A percentile compares a stretch with the other conserved stretches of the same genome.
Conservation (phyloP, 2,329 filamentous ascomycete genomes). For the Colletotrichum orchidophilum region DNA sequence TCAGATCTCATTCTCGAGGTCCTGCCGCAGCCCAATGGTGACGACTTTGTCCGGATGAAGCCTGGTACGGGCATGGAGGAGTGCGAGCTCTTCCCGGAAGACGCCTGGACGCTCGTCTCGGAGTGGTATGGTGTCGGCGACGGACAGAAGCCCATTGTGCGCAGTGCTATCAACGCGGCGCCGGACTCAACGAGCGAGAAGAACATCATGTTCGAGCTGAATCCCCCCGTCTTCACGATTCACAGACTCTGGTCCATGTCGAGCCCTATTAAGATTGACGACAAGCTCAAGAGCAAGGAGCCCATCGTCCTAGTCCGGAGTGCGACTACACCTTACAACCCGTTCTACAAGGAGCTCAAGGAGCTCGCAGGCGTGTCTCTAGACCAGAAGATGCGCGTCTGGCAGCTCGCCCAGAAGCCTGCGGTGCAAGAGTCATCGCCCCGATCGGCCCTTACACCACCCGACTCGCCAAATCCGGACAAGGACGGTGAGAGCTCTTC, state of each 20-base stretch:
- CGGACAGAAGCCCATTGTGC: constrained; percentile 75
- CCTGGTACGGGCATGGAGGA: constrained; percentile 74
- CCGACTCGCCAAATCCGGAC: constrained; percentile 48
- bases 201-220: constrained; percentile 83
- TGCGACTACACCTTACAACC: constrained; percentile 73
- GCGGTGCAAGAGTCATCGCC: constrained; percentile 48
- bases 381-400: constrained; percentile 79
- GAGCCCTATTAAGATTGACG: constrained; percentile 64
- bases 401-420: constrained; percentile 65
- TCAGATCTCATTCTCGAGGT: constrained; percentile 78
- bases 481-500: constrained; percentile 40
- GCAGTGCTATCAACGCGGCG: constrained; percentile 81
- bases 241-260: constrained; percentile 77
- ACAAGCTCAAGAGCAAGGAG: constrained; percentile 68
- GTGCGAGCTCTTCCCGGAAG: constrained; percentile 79
- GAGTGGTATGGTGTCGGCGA: constrained; percentile 83
- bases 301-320: constrained; percentile 75
- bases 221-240: constrained; percentile 86
- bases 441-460: constrained; percentile 48
- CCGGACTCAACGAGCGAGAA: constrained; percentile 60
- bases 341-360: constrained; percentile 83
- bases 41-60: constrained; percentile 77
- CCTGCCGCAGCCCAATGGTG: constrained; percentile 58
- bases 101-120: constrained; percentile 83
- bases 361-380: constrained; percentile 71